A percentile compares a stretch with the other conserved stretches of the same genome.
Conservation (phyloP, 2,329 filamentous ascomycete species). For the Pseudocercospora ulei region DNA sequence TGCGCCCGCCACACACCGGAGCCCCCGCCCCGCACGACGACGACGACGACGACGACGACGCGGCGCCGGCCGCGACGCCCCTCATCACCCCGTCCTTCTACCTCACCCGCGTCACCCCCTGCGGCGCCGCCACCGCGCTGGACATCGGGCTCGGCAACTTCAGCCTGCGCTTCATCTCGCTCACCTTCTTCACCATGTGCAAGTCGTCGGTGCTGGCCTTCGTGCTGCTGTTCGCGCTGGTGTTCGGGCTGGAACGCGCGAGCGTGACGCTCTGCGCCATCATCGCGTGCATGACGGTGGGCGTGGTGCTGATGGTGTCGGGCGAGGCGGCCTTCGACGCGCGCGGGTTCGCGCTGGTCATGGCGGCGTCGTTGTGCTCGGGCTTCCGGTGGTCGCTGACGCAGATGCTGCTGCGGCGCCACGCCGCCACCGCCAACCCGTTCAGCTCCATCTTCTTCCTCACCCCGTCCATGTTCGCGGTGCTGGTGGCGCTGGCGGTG, state of each 20-base stretch:
- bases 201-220: conserved; percentile 95
- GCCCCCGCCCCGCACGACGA: conserved; percentile 13
- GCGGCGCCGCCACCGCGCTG: conserved; percentile 81
- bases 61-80: conserved; percentile 40
- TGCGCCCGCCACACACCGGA: conserved; percentile 13
- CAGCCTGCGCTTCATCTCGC: conserved; percentile 86
- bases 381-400: conserved; percentile 98
- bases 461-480: conserved; percentile 91
- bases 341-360: conserved; percentile 82
- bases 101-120: conserved; percentile 79
- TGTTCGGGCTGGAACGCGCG: conserved; percentile 81
- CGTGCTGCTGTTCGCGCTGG: conserved; percentile 86
- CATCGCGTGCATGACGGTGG: conserved; percentile 81
- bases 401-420: conserved; percentile 85
- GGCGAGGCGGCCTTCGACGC: conserved; percentile 84
- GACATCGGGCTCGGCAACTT: conserved; percentile 96
- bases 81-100: conserved; percentile 87
- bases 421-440: conserved; percentile 89
- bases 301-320: conserved; percentile 96
- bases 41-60: conserved; percentile 13
- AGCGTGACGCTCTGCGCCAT: conserved; percentile 78
- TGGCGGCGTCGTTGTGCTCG: conserved; percentile 86
- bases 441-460: conserved; percentile 96
- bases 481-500: conserved; percentile 68
- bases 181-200: conserved; percentile 99